These are phyloP conservation scores for Xylariaceae sp. DNA, from an alignment of 2,329 filamentous ascomycete species.

Conservation along the genomic window DNA sequence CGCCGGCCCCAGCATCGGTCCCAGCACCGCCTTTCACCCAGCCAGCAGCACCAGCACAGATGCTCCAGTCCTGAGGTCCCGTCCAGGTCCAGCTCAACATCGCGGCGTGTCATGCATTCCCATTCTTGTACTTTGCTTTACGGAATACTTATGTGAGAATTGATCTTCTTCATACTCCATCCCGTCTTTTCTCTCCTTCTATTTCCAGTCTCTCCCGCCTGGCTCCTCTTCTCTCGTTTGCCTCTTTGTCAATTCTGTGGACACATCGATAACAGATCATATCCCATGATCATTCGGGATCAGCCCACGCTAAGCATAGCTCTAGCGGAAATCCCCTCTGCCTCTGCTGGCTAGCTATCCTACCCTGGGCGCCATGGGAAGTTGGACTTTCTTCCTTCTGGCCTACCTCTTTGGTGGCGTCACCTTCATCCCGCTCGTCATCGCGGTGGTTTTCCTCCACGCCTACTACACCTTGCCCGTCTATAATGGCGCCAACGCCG, in stretches of 20 bases:
- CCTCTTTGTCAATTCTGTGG: neutral
- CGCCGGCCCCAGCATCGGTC: too few relatives aligned
- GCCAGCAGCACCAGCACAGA: too few relatives aligned
- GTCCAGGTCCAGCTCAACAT: neutral
- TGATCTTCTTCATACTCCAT: neutral
- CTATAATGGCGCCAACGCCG: constrained; percentile 37
- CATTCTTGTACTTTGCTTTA: too few relatives aligned
- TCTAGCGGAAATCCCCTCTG: constrained; percentile 15
- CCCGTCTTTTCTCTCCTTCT: neutral
- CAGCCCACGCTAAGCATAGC: constrained; percentile 19
- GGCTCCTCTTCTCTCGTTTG: too few relatives aligned
- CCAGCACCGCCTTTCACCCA: neutral
- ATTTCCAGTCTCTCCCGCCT: neutral
- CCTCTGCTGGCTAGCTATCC: constrained; percentile 19
- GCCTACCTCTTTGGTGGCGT: constrained; percentile 82
- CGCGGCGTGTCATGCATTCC: neutral
- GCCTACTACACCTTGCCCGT: constrained; percentile 63
- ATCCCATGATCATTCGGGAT: constrained; percentile 25
- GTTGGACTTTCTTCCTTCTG: constrained; percentile 57
- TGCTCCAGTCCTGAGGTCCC: too few relatives aligned
- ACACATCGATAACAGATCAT: constrained; percentile 8
- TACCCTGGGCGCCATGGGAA: constrained; percentile 40
- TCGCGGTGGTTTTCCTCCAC: constrained; percentile 57
- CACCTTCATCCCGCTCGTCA: constrained; percentile 74
- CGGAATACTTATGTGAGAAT: neutral